A percentile compares a stretch with the other conserved stretches of the same genome.
phyloP scores from a whole-genome alignment of 2,329 filamentous ascomycete genomes.

The Plectosphaerella sp. region DNA sequence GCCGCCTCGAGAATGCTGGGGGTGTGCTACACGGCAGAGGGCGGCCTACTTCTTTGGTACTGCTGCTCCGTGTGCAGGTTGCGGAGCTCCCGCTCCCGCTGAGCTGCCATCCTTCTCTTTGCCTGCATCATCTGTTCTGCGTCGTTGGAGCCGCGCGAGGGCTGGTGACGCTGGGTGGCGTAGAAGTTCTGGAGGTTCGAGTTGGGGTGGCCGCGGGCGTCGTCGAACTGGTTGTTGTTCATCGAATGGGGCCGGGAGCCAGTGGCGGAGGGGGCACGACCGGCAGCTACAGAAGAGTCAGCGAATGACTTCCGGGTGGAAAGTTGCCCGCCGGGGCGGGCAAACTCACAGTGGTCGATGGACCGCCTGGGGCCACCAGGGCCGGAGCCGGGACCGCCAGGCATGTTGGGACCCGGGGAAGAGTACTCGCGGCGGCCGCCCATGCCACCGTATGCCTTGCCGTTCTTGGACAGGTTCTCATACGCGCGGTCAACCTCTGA shows the following conservation, averaged over 20 bases:
- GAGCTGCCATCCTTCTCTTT: constrained; percentile 98
- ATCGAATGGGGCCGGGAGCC: constrained; percentile 75
- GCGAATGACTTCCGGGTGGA: constrained; percentile 10
- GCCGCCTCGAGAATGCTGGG: constrained; percentile 31
- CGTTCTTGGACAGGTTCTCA: constrained; percentile 94
- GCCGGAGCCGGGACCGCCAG: constrained; percentile 18
- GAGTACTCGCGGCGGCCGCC: constrained; percentile 78
- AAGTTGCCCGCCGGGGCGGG: constrained; percentile 12
- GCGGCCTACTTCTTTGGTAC: constrained; percentile 97
- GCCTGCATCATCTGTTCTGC: constrained; percentile 98
- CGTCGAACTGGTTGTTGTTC: constrained; percentile 76
- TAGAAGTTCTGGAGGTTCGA: constrained; percentile 92
- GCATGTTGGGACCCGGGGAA: constrained; percentile 44
- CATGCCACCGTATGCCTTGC: constrained; percentile 73
- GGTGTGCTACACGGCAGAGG: constrained; percentile 67
- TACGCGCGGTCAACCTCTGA: constrained; percentile 92
- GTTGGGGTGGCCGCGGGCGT: constrained; percentile 65
- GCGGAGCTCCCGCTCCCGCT: constrained; percentile 96
- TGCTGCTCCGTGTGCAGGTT: constrained; percentile 99
- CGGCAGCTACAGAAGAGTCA: constrained; percentile 47
- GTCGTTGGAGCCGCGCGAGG: constrained; percentile 77
- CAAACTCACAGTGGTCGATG: constrained; percentile 21
- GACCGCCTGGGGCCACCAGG: constrained; percentile 15
- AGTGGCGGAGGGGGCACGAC: constrained; percentile 60
- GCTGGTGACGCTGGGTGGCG: constrained; percentile 86